Evolutionary conservation across 768 basidiomycete genomes (phyloP).

Genomic region (Asterophora parasitica): DNA sequence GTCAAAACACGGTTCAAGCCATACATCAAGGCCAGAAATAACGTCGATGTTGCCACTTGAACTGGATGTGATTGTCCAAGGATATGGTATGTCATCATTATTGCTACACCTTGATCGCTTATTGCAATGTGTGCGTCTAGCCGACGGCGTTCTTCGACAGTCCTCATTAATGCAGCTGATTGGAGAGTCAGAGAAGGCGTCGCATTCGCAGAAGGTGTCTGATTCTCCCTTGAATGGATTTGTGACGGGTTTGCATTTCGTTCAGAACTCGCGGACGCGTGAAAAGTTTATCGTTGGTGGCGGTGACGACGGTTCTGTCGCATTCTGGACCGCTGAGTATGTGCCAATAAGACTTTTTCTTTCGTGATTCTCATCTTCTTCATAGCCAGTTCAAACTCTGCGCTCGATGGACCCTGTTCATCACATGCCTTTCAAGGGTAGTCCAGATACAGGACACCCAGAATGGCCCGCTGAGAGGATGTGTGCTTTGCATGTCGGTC

Average conservation of each 20-base stretch:
- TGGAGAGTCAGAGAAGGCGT: constrained; percentile 16
- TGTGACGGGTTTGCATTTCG: constrained; percentile 48
- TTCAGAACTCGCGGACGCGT: constrained; percentile 53
- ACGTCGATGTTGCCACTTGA: constrained; percentile 52
- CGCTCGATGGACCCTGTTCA: constrained; percentile 72
- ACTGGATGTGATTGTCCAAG: constrained; percentile 53
- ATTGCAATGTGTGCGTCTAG: constrained; percentile 25
- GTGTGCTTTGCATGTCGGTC: constrained; percentile 63
- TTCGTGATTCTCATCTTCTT: neutral
- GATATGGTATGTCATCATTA: constrained; percentile 45
- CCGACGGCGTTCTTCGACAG: constrained; percentile 48
- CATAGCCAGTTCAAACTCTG: constrained; percentile 58
- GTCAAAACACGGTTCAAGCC: neutral
- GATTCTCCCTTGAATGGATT: constrained; percentile 41
- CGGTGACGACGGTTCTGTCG: constrained; percentile 72
- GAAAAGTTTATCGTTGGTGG: constrained; percentile 70
- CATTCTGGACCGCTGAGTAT: constrained; percentile 67
- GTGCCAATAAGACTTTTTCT: constrained; percentile 14
- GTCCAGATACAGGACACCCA: constrained; percentile 50
- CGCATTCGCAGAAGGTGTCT: constrained; percentile 35
- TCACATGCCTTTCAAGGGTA: constrained; percentile 55
- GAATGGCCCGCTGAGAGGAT: constrained; percentile 57
- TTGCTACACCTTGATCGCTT: constrained; percentile 1
- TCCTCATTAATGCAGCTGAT: constrained; percentile 40
- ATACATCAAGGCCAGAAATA: constrained; percentile 16